Evolutionary conservation across 2,329 filamentous ascomycete genomes (phyloP).

Genomic region (Chaetomium strumarium): DNA sequence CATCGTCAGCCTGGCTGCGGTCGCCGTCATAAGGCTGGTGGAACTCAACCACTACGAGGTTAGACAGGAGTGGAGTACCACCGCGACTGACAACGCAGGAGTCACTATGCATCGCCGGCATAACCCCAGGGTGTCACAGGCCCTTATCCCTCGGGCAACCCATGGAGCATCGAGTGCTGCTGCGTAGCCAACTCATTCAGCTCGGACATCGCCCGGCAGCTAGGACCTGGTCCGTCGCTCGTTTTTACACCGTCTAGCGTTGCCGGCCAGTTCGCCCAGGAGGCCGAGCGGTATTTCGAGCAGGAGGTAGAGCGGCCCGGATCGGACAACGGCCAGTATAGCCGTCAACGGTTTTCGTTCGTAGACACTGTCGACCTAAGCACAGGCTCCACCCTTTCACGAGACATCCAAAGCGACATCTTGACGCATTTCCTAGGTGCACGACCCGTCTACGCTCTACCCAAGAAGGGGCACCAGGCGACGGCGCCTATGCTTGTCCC

Average conservation of each 20-base stretch:
- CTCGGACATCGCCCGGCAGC: not conserved
- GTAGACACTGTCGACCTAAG: not conserved
- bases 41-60: constrained; percentile 11
- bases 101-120: not conserved
- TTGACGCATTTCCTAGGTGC: not conserved
- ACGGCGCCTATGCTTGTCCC: not conserved
- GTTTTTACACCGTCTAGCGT: constrained; percentile 6
- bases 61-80: not conserved
- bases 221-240: constrained; percentile 9
- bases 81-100: not conserved
- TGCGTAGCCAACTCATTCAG: constrained; percentile 7
- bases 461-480: not conserved
- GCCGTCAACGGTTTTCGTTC: not conserved
- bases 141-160: constrained; percentile 6
- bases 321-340: not conserved
- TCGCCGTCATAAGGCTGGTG: constrained; percentile 8
- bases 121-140: not conserved
- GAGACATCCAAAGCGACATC: constrained; percentile 1
- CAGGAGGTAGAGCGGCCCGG: not conserved
- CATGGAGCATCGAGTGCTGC: constrained; percentile 11
- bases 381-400: not conserved
- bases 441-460: not conserved
- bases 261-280: constrained; percentile 1
- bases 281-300: constrained; percentile 2
- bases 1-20: constrained; percentile 9